Base-by-base conservation (phyloP, 2,329 filamentous ascomycete genomes). In the Aspergillus sergii region DNA sequence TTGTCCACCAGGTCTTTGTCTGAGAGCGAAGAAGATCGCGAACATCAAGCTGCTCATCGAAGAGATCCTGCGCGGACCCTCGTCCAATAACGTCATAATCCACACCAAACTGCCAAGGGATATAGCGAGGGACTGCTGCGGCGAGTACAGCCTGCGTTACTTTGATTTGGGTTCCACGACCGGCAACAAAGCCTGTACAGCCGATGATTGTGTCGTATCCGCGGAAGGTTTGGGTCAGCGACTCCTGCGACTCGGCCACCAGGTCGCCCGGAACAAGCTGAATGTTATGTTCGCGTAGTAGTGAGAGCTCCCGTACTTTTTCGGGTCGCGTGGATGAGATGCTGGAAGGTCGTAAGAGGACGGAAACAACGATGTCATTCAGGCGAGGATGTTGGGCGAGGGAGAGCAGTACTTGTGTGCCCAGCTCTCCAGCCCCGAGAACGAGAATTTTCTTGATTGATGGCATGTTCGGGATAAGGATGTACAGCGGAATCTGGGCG, bases 41-140 rank as follows among this genome's bases (percentile, higher is more conserved):
- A 30, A 91, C 88, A 59, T 82, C 81, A 0, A 89, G 78, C 77
- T 91, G 88, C 80, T 91, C 89, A 63, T 88, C 88, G 68, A 91
- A 92, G 16, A 92, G 71, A 39, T 87, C 84, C 74, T 91, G 88
- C 50, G 85, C 79, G 30, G 84, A 86, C 0, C 85, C 84, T 0
- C 78, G 73, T 0, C 88, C 88, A 19, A 91, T 86, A 79, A 57
- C 72, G 61, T 92, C 89, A 75, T 92, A 92, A 71, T 92, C 88
- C 28, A 91, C 85, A 0, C 90, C 90, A 72, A 89, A 92, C 73
- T 92, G 89, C 90, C 90, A 92, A 0, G 90, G 89, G 21, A 92
- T 82, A 71, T 84, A 92, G 0, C 85, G 78, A 16, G 64, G 75
- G 67, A 84, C 82, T 0, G 78, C 75, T 0, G 85, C 87, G 12